Base-by-base conservation (phyloP, 2,329 filamentous ascomycete genomes). In the Aureobasidium vineae region DNA sequence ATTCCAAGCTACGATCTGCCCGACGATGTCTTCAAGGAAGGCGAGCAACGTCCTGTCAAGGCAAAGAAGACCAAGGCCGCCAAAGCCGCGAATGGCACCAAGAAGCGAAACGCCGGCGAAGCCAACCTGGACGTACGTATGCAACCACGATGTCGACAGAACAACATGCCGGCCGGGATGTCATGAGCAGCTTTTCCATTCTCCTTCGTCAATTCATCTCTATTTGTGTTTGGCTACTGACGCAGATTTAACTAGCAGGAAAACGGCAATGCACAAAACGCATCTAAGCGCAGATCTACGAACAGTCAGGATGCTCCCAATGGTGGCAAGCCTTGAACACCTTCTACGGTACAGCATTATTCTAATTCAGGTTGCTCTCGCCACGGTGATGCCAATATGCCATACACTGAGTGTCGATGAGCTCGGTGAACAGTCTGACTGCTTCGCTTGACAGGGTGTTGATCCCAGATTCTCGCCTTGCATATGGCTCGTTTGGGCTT, bases 21-120 rank as follows among this genome's bases (percentile, higher is more conserved):
- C 33, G 88, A 91, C 68, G 94, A 99, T 76, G 88, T 98, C 2
- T 99, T 99, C 75, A 84, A 88, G 56, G 80, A 88, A 28, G 91
- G 91, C 73, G 95, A 99, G 77, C 76, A 72, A 5, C 75, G 77
- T 61, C 81, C 82, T 5, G 73, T 73, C 19, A 79, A 79, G 69
- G 73, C 76, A 38, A 78, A 77, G 71, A 82, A 80, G 72, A 64
- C 68, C 28, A 76, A 75, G 68, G 69, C 66, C 6, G 66, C 66
- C 31, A 71, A 72, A 56, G 67, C 66, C 23, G 45, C 45, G 19
- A 66, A 66, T 36, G 68, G 59, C 15, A 69, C 70, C 71, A 77
- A 77, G 70, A 82, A 82, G 74, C 79, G 80, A 67, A 79, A 74
- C 66, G 76, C 78, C 71, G 72, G 77, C 63, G 77, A 79, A 66